Evolutionary conservation across 495 filamentous ascomycete genomes (phyloP).

Genomic region (Aspergillus baeticus): DNA sequence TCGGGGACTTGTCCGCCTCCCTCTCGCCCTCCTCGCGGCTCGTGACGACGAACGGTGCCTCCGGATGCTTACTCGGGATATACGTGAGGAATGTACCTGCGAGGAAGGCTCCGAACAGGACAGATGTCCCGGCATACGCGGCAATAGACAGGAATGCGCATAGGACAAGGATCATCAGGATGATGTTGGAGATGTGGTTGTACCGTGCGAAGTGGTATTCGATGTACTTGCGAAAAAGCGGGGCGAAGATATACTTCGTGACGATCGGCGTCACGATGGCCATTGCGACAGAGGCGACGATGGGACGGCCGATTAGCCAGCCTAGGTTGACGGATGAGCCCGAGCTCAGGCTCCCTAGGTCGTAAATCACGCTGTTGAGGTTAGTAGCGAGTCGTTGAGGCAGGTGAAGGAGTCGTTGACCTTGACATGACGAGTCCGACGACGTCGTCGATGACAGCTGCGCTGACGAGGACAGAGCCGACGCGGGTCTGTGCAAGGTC

Average conservation of each 20-base stretch:
- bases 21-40: slow-evolving; percentile 37
- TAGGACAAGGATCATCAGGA: slow-evolving; percentile 41
- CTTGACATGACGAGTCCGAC: slow-evolving; percentile 76
- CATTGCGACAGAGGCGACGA: slow-evolving; percentile 56
- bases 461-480: slow-evolving; percentile 45
- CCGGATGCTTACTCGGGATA: slow-evolving; percentile 31
- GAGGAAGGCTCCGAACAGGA: slow-evolving; percentile 65
- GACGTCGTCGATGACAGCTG: slow-evolving; percentile 81
- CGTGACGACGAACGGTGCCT: slow-evolving; percentile 33
- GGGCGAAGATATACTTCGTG: slow-evolving; percentile 47
- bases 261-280: slow-evolving; percentile 45
- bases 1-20: slow-evolving; percentile 39
- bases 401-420: slow-evolving; percentile 3
- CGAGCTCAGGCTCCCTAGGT: slow-evolving; percentile 33
- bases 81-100: slow-evolving; percentile 60
- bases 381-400: background rate
- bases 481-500: slow-evolving; percentile 32
- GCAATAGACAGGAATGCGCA: slow-evolving; percentile 52
- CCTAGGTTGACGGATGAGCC: slow-evolving; percentile 33
- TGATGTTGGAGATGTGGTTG: slow-evolving; percentile 32
- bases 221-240: slow-evolving; percentile 35
- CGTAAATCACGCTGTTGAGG: slow-evolving; percentile 42
- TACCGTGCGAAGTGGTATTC: slow-evolving; percentile 33
- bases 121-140: slow-evolving; percentile 61
- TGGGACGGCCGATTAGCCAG: slow-evolving; percentile 50